Conservation (phyloP, 805 yeast species). For the Saturnispora serradocipensis region DNA sequence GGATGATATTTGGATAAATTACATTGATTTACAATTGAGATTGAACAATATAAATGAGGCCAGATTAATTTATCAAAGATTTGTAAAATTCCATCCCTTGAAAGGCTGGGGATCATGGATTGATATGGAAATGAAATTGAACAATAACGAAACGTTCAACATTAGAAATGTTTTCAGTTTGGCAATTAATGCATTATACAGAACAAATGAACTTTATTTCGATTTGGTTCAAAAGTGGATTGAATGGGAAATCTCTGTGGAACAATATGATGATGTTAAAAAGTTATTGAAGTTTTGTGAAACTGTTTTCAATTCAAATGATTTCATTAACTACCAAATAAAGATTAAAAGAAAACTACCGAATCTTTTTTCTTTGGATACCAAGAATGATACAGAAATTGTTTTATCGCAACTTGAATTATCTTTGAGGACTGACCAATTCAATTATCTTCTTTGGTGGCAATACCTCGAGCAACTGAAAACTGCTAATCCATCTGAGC, state of each 20-base stretch:
- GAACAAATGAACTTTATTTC: constrained; percentile 16
- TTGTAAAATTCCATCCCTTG: constrained; percentile 42
- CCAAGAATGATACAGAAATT: background rate
- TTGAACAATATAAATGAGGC: constrained; percentile 44
- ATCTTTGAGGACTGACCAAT: constrained; percentile 30
- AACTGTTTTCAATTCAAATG: background rate
- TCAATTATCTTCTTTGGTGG: constrained; percentile 82
- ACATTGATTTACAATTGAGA: constrained; percentile 61
- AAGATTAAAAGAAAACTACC: background rate
- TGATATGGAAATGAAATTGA: constrained; percentile 50
- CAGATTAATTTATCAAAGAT: constrained; percentile 48
- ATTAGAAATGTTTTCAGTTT: constrained; percentile 58
- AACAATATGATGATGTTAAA: background rate
- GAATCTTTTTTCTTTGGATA: background rate
- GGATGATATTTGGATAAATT: constrained; percentile 62
- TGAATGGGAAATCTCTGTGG: constrained; percentile 3
- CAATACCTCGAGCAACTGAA: constrained; percentile 42
- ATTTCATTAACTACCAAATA: background rate
- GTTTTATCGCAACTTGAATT: background rate
- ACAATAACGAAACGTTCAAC: constrained; percentile 34
- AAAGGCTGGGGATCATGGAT: constrained; percentile 71
- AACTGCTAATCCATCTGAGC: background rate
- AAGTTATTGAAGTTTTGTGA: constrained; percentile 4
- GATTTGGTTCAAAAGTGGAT: constrained; percentile 1
- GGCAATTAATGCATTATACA: constrained; percentile 47